These are phyloP conservation scores for Sapria himalayana DNA, from an alignment of 345 rosid species.

Conservation along the genomic window DNA sequence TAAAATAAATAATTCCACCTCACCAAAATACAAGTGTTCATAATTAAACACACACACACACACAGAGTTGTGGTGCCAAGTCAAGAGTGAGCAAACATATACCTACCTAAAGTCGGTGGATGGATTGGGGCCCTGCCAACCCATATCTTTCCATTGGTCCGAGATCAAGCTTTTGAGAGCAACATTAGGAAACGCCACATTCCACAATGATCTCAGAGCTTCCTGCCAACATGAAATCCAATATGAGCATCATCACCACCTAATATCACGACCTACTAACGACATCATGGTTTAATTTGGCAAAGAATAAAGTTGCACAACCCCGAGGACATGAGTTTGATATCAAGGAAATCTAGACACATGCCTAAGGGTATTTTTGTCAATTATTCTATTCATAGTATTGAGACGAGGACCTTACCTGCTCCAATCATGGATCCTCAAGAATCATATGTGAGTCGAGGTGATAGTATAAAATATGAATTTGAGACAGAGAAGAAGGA, in stretches of 20 bases:
- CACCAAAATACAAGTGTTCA: slow-evolving; percentile 30
- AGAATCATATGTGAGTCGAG: no score
- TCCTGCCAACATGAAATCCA: slow-evolving; percentile 31
- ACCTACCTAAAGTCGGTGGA: slow-evolving; percentile 97
- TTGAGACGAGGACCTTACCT: no score
- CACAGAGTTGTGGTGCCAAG: neutral
- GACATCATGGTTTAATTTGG: no score
- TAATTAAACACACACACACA: slow-evolving; percentile 1
- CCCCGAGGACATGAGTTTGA: neutral
- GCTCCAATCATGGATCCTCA: no score
- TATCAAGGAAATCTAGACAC: neutral
- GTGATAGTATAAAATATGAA: no score
- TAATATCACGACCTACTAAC: no score
- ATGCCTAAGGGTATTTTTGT: no score
- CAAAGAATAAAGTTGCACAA: no score
- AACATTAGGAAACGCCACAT: slow-evolving; percentile 48
- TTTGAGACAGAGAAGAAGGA: no score
- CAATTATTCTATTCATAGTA: no score
- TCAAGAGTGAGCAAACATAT: neutral
- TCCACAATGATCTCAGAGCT: slow-evolving; percentile 72
- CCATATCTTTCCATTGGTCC: slow-evolving; percentile 99
- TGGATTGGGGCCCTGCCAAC: slow-evolving; percentile 99
- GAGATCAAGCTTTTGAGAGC: slow-evolving; percentile 46
- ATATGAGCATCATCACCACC: no score
- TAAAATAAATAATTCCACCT: slow-evolving; percentile 76